Conservation (phyloP, 805 yeast genomes). For the Limtongozyma cylindracea region DNA sequence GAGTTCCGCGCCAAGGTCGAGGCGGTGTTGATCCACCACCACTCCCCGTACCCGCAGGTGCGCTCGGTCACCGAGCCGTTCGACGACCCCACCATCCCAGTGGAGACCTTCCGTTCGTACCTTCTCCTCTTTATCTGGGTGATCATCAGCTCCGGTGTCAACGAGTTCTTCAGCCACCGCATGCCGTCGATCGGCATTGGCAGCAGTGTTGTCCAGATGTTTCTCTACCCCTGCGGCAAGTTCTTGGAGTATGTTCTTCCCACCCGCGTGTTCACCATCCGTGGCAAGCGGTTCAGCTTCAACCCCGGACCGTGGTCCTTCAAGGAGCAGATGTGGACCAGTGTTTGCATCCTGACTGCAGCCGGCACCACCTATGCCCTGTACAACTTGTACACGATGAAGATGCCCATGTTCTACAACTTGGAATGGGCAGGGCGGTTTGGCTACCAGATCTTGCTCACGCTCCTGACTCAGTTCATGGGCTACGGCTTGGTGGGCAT, state of each 20-base stretch:
- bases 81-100: neutral
- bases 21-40: neutral
- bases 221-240: neutral
- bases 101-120: neutral
- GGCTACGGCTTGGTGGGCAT: too few species aligned
- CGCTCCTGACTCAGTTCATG: too few species aligned
- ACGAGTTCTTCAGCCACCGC: neutral
- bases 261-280: constrained; percentile 4
- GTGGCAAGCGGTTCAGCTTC: too few species aligned
- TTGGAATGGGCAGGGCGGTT: too few species aligned
- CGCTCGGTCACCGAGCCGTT: neutral
- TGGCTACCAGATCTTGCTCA: too few species aligned
- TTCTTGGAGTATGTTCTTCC: neutral
- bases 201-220: neutral
- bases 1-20: neutral
- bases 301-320: constrained; percentile 42
- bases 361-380: constrained; percentile 7
- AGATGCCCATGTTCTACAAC: too few species aligned
- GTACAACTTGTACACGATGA: constrained; percentile 5
- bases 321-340: constrained; percentile 43
- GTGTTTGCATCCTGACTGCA: constrained; percentile 14
- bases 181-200: neutral
- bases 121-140: neutral
- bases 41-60: neutral
- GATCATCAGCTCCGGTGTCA: neutral